Conservation (phyloP, 768 basidiomycete species). For the Boletus insuetus region DNA sequence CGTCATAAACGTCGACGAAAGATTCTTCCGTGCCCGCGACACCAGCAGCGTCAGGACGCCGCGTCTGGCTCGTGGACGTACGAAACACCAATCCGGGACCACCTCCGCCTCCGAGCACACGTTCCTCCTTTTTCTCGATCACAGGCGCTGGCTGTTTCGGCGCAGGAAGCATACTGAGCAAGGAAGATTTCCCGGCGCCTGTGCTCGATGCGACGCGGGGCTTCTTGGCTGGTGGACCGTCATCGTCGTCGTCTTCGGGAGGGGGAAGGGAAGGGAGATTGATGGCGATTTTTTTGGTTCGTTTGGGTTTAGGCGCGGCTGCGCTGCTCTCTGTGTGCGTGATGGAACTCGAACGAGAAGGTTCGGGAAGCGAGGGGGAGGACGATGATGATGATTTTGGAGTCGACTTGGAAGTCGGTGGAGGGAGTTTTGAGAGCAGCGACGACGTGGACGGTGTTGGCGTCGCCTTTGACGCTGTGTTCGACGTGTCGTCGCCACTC, state of each 20-base stretch:
- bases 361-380: slow-evolving; percentile 29
- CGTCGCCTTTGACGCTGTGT: slow-evolving; percentile 1
- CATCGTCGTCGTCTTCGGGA: slow-evolving; percentile 42
- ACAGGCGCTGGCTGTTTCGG: slow-evolving; percentile 55
- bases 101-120: slow-evolving; percentile 63
- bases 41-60: slow-evolving; percentile 9
- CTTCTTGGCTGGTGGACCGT: slow-evolving; percentile 59
- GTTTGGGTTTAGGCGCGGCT: slow-evolving; percentile 39
- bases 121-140: slow-evolving; percentile 38
- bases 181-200: slow-evolving; percentile 60
- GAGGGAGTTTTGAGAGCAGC: slow-evolving; percentile 21
- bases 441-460: slow-evolving; percentile 9
- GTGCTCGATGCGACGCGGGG: slow-evolving; percentile 40
- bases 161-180: slow-evolving; percentile 72
- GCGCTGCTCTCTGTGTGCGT: background rate
- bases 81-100: slow-evolving; percentile 64
- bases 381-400: slow-evolving; percentile 30
- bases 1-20: slow-evolving; percentile 17
- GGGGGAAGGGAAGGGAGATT: slow-evolving; percentile 29
- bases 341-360: slow-evolving; percentile 8
- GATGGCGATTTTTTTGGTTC: slow-evolving; percentile 43
- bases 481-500: slow-evolving; percentile 43
- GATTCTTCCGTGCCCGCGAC: slow-evolving; percentile 24
- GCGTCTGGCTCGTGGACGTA: slow-evolving; percentile 22
- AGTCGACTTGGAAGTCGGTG: slow-evolving; percentile 31